phyloP scores from a whole-genome alignment of 2,329 filamentous ascomycete species.

The Acrodontium crateriforme region DNA sequence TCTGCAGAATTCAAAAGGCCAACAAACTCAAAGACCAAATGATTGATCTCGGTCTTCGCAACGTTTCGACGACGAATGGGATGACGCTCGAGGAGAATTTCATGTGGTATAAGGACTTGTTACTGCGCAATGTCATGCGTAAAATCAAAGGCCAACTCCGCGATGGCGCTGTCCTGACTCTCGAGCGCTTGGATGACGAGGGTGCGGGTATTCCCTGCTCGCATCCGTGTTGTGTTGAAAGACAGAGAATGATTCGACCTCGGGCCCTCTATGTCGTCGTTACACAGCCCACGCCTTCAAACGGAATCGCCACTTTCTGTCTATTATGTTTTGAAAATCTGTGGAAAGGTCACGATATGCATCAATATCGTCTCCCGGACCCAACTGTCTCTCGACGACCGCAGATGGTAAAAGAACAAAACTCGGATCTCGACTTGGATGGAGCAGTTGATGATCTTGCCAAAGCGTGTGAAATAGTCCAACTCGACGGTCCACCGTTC shows the following conservation, averaged over 20 bases:
- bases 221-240: constrained; percentile 1
- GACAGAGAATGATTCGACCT: constrained; percentile 1
- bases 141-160: constrained; percentile 2
- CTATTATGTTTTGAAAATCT: constrained; percentile 6
- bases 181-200: constrained; percentile 2
- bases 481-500: too few species aligned
- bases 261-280: constrained; percentile 4
- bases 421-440: too few species aligned
- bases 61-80: too few species aligned
- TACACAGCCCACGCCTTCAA: background rate
- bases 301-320: constrained; percentile 3
- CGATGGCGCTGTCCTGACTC: constrained; percentile 1
- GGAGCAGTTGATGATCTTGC: too few species aligned
- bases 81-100: too few species aligned
- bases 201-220: constrained; percentile 2
- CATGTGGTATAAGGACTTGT: background rate
- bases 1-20: too few species aligned
- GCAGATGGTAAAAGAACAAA: too few species aligned
- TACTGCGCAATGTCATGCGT: constrained; percentile 4
- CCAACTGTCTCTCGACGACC: too few species aligned
- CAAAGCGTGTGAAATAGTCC: too few species aligned
- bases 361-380: too few species aligned
- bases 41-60: too few species aligned
- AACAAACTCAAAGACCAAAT: too few species aligned
- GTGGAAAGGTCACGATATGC: constrained; percentile 5